Base-by-base conservation (phyloP, 768 basidiomycete genomes). In the Suillus ampliporus region DNA sequence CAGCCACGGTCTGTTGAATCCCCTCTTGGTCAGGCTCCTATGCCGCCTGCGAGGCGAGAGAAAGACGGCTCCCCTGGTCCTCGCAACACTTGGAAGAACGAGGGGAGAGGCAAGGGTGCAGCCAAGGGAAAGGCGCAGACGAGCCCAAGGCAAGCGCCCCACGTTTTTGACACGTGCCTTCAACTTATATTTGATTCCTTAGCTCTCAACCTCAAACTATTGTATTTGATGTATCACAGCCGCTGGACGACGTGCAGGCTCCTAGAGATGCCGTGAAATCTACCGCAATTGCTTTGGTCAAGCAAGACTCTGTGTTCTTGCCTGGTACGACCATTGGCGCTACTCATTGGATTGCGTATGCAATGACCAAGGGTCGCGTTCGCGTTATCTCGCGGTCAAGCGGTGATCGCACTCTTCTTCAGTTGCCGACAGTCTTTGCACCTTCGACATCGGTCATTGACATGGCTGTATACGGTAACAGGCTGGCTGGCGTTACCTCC, bases 331-430 rank as follows among this genome's bases (percentile, higher is more conserved):
- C 93, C 37, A 94, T 95, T 60, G 93, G 93, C 11, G 93, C 93
- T 15, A 94, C 93, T 5, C 90, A 92, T 71, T 95, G 93, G 91
- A 93, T 95, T 62, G 93, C 93, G 17, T 94, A 95, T 69, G 93
- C 92, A 28, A 95, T 95, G 93, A 94, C 90, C 5, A 87, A 89
- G 79, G 91, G 90, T 86, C 92, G 93, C 63, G 90, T 95, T 57
- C 90, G 93, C 48, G 90, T 95, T 57, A 95, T 94, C 63, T 94
- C 92, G 23, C 85, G 93, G 58, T 91, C 92, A 26, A 94, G 92
- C 67, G 93, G 93, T 41, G 92, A 94, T 74, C 88, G 93, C 58
- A 94, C 93, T 8, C 78, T 95, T 2, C 83, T 95, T n/a, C 90
- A 93, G 69, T 80, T 94, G 50, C 89, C 86, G 17, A 72, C 75